phyloP scores from a whole-genome alignment of 805 yeast genomes.

The Candida pseudofarinosa region DNA sequence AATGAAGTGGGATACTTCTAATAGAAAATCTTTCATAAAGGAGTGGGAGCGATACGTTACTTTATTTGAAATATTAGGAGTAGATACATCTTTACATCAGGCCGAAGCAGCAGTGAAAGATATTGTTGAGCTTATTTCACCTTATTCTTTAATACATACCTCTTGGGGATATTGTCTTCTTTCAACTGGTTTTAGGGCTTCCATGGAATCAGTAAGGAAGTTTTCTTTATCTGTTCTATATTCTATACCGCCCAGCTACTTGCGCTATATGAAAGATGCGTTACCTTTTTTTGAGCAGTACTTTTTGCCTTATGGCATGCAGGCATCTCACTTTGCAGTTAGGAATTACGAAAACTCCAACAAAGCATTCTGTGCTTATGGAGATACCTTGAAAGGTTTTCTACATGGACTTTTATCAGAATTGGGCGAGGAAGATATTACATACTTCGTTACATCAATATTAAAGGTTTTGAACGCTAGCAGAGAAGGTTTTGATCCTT shows the following conservation, averaged over 20 bases:
- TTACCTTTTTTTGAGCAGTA: slow-evolving; percentile 42
- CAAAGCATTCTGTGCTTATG: slow-evolving; percentile 51
- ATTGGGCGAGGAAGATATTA: slow-evolving; percentile 20
- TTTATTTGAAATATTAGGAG: slow-evolving; percentile 71
- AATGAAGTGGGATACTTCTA: slow-evolving; percentile 42
- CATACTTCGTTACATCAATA: slow-evolving; percentile 20
- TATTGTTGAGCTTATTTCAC: slow-evolving; percentile 49
- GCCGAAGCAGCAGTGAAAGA: slow-evolving; percentile 72
- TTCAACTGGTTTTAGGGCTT: slow-evolving; percentile 69
- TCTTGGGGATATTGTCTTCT: slow-evolving; percentile 74
- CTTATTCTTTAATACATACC: slow-evolving; percentile 50
- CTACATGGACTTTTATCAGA: slow-evolving; percentile 33
- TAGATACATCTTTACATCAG: slow-evolving; percentile 85
- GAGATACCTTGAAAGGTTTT: slow-evolving; percentile 46
- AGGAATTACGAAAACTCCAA: slow-evolving; percentile 23
- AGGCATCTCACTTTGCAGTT: slow-evolving; percentile 57
- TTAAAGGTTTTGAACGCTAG: slow-evolving; percentile 45
- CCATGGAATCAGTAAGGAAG: slow-evolving; percentile 73
- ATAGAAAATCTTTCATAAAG: slow-evolving; percentile 26
- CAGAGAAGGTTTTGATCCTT: slow-evolving; percentile 61
- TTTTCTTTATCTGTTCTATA: slow-evolving; percentile 56
- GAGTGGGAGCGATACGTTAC: slow-evolving; percentile 76
- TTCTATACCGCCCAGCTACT: slow-evolving; percentile 43
- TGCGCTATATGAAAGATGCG: slow-evolving; percentile 32
- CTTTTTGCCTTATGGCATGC: slow-evolving; percentile 58